These are phyloP conservation scores for Termitomyces sp. DNA, from an alignment of 768 basidiomycete genomes.

Conservation along the genomic window DNA sequence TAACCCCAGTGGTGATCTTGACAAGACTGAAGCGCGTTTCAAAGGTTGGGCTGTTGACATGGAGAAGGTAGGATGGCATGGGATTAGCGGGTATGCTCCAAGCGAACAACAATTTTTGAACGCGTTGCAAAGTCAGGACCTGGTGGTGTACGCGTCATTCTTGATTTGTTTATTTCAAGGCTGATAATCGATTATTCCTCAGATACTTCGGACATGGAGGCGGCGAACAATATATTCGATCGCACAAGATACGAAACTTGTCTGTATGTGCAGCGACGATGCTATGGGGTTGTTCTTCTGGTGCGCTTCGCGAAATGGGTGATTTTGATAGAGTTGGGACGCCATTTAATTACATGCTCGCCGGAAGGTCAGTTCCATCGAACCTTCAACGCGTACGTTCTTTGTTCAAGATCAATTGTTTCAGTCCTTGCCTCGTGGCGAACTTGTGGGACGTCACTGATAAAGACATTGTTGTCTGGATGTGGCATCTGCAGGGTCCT, in stretches of 20 bases:
- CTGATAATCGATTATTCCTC: conserved; percentile 4
- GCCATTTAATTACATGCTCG: conserved; percentile 94
- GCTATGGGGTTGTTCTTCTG: conserved; percentile 99
- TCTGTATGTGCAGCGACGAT: conserved; percentile 89
- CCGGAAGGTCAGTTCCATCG: conserved; percentile 76
- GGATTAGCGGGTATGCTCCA: conserved; percentile 70
- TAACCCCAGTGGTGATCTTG: conserved; percentile 91
- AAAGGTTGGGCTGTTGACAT: conserved; percentile 73
- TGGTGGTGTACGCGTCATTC: conserved; percentile 77
- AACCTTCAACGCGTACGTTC: neutral
- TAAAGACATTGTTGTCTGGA: conserved; percentile 66
- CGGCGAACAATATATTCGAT: conserved; percentile 90
- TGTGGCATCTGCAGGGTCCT: too few species aligned
- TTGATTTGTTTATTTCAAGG: neutral
- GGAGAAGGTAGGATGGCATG: conserved; percentile 77
- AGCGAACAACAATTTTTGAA: conserved; percentile 81
- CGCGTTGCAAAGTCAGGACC: conserved; percentile 69
- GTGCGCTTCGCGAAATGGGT: conserved; percentile 83
- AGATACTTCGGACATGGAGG: conserved; percentile 99
- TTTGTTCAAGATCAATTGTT: conserved; percentile 3
- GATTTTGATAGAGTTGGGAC: conserved; percentile 93
- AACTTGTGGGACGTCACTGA: conserved; percentile 99
- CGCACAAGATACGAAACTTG: conserved; percentile 79
- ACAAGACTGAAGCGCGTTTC: conserved; percentile 80
- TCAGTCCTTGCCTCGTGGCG: conserved; percentile 86